A percentile compares a stretch with the other conserved stretches of the same genome.
Evolutionary conservation across 805 yeast genomes (phyloP).

Genomic region (Schwanniomyces polymorphus): DNA sequence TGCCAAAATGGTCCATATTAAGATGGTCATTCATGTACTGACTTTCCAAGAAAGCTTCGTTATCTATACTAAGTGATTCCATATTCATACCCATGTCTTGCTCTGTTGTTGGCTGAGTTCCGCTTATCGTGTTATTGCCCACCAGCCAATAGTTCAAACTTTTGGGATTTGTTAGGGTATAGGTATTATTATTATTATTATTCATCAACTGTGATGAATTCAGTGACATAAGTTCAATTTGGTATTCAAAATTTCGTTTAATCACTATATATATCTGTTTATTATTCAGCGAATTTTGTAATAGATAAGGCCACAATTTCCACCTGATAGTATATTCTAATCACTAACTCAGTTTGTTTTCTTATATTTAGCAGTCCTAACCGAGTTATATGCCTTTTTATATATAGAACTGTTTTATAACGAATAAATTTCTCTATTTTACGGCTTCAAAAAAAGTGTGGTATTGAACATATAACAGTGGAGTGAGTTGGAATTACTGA

Average conservation of each 20-base stretch:
- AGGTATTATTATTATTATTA: neutral
- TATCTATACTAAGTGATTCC: neutral
- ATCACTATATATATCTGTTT: neutral
- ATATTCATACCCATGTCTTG: neutral
- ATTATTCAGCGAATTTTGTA: neutral
- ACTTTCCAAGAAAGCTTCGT: neutral
- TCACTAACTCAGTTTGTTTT: neutral
- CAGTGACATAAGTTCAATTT: neutral
- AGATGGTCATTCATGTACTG: neutral
- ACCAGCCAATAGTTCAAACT: neutral
- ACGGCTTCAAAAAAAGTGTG: neutral
- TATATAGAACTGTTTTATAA: neutral
- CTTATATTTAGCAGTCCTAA: neutral
- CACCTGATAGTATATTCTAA: neutral
- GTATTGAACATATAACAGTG: neutral
- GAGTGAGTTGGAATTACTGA: slow-evolving; percentile 2
- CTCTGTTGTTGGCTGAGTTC: neutral
- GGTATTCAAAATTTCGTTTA: neutral
- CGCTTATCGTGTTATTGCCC: neutral
- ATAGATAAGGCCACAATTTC: slow-evolving; percentile 1
- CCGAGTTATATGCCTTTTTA: neutral
- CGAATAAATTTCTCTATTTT: neutral
- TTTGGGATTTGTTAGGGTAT: neutral
- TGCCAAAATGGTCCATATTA: neutral
- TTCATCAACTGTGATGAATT: neutral